These are phyloP conservation scores for Colletotrichum tofieldiae DNA, from an alignment of 2,329 filamentous ascomycete genomes.

Conservation along the genomic window DNA sequence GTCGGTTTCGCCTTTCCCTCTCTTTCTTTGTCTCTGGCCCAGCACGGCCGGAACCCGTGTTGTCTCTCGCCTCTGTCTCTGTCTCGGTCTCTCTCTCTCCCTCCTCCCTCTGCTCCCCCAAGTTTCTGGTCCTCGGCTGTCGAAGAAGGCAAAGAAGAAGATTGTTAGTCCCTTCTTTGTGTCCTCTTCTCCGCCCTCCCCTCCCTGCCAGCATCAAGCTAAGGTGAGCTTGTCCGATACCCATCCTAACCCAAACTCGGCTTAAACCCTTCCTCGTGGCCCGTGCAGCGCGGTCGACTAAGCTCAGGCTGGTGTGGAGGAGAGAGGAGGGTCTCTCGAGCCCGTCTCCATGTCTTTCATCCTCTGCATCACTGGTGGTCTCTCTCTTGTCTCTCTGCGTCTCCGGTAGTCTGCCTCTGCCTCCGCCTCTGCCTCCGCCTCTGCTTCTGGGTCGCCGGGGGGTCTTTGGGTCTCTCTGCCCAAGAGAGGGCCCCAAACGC, in stretches of 20 bases:
- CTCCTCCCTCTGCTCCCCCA: neutral
- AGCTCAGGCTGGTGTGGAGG: slow-evolving; percentile 29
- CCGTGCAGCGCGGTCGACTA: slow-evolving; percentile 20
- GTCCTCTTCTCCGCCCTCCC: neutral
- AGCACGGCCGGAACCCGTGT: slow-evolving; percentile 2
- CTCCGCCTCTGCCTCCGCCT: slow-evolving; percentile 10
- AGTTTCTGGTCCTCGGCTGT: neutral
- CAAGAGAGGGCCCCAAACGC: slow-evolving; percentile 13
- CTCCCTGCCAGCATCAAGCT: slow-evolving; percentile 13
- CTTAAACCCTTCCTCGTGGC: slow-evolving; percentile 26
- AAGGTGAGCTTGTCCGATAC: slow-evolving; percentile 3
- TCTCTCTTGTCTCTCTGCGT: neutral
- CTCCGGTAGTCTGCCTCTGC: neutral
- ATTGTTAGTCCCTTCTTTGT: slow-evolving; percentile 5
- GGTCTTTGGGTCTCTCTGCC: slow-evolving; percentile 16
- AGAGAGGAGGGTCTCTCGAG: slow-evolving; percentile 20
- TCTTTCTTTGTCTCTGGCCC: slow-evolving; percentile 21
- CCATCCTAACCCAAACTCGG: slow-evolving; percentile 28
- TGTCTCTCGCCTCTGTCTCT: neutral
- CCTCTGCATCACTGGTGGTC: neutral
- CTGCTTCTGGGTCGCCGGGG: neutral
- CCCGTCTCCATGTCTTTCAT: slow-evolving; percentile 6
- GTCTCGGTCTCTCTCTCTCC: neutral
- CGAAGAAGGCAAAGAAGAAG: slow-evolving; percentile 11
- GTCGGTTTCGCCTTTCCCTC: slow-evolving; percentile 21